These are phyloP conservation scores for Balakata baccata DNA, from an alignment of 345 rosid genomes.

Conservation along the genomic window DNA sequence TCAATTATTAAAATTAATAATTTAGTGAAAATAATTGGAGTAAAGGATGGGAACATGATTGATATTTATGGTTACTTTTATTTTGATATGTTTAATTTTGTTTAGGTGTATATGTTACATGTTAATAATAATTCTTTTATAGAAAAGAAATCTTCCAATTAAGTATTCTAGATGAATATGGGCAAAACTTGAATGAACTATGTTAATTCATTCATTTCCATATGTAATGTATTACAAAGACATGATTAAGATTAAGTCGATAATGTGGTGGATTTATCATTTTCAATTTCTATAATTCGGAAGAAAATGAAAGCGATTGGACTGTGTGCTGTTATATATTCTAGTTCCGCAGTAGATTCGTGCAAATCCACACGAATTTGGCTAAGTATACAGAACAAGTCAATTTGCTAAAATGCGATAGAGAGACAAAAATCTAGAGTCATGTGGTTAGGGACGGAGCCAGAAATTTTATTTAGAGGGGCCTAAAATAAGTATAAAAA, in stretches of 20 bases:
- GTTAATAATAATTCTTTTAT: not conserved
- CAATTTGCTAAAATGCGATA: too few species aligned
- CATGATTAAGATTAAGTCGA: not conserved
- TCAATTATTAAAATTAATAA: slow-evolving; percentile 3
- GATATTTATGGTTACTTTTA: not conserved
- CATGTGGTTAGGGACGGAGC: too few species aligned
- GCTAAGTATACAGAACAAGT: too few species aligned
- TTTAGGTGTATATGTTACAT: not conserved
- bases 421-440: too few species aligned
- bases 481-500: too few species aligned
- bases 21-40: not conserved
- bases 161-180: slow-evolving; percentile 3
- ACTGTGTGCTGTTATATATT: too few species aligned
- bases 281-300: slow-evolving; percentile 4
- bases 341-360: too few species aligned
- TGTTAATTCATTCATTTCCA: not conserved
- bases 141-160: not conserved
- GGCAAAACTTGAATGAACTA: not conserved
- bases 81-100: not conserved
- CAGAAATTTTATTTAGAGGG: too few species aligned
- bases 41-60: not conserved
- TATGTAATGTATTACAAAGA: not conserved
- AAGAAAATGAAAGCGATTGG: slow-evolving; percentile 7
- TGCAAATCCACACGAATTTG: too few species aligned
- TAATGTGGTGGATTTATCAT: not conserved